phyloP scores from a whole-genome alignment of 257 asterid species.

The Gardenia jasminoides region DNA sequence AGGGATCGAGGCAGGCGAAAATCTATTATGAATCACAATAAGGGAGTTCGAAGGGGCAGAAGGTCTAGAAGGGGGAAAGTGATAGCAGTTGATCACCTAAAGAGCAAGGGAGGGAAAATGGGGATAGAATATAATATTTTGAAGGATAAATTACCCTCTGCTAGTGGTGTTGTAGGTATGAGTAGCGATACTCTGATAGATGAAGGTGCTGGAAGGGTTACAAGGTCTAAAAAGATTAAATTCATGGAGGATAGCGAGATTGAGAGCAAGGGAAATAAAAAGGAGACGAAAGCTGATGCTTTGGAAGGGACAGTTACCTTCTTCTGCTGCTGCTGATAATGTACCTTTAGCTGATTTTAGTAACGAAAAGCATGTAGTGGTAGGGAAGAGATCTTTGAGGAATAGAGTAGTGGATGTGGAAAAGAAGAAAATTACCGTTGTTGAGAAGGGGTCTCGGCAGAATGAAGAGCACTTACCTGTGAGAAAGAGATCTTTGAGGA shows the following conservation, averaged over 20 bases:
- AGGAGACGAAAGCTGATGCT: constrained; percentile 13
- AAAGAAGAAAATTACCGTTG: constrained; percentile 18
- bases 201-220: constrained; percentile 23
- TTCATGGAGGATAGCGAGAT: constrained; percentile 23
- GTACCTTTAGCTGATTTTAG: constrained; percentile 24
- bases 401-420: constrained; percentile 25
- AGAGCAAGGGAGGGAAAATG: constrained; percentile 31
- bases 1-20: constrained; percentile 33
- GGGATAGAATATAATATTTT: constrained; percentile 10
- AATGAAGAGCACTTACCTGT: constrained; percentile 21
- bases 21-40: constrained; percentile 11
- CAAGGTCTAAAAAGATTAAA: constrained; percentile 36
- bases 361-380: constrained; percentile 21
- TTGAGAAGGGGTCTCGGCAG: constrained; percentile 7
- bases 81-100: constrained; percentile 21
- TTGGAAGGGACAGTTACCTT: too few species aligned
- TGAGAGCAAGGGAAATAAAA: constrained; percentile 31
- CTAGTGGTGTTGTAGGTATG: neutral
- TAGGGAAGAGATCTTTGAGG: constrained; percentile 26
- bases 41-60: constrained; percentile 26
- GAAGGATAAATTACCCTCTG: neutral
- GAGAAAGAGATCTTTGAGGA: constrained; percentile 28
- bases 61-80: constrained; percentile 34
- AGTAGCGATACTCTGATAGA: constrained; percentile 9
- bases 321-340: constrained; percentile 5